Evolutionary conservation across 305 asterid genomes (phyloP).

Genomic region (Fraxinus greggii): DNA sequence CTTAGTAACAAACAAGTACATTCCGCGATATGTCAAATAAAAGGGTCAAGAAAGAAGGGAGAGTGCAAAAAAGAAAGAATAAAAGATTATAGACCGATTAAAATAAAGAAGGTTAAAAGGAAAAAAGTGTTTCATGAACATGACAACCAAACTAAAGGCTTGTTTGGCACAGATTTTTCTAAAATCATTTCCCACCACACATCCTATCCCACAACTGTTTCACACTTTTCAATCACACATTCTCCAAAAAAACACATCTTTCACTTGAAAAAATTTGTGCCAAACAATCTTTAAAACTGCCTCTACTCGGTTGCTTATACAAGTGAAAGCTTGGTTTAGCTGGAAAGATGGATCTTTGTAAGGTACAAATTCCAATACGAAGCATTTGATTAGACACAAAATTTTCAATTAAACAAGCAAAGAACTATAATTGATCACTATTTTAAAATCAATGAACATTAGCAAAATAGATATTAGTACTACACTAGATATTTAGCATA

Average conservation of each 20-base stretch:
- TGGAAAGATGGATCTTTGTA: neutral
- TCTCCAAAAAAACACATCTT: neutral
- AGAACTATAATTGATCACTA: neutral
- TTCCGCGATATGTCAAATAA: constrained; percentile 17
- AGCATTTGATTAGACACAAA: constrained; percentile 6
- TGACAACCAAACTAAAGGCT: neutral
- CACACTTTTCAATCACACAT: neutral
- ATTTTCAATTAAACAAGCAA: neutral
- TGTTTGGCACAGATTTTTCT: neutral
- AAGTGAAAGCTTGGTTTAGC: neutral
- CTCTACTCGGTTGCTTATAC: neutral
- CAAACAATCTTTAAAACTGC: neutral
- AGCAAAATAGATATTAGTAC: neutral
- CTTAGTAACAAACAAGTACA: constrained; percentile 34
- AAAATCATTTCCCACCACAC: neutral
- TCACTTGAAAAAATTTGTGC: neutral
- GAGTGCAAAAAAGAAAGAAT: constrained; percentile 1
- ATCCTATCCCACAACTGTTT: neutral
- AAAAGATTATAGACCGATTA: neutral
- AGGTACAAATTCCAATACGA: neutral
- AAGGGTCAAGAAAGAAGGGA: neutral
- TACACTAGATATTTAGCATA: neutral
- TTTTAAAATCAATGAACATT: neutral
- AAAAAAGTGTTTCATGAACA: neutral
- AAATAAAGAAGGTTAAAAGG: neutral